Conservation (phyloP, 495 filamentous ascomycete species). For the Hyaloscypha hepaticicola region DNA sequence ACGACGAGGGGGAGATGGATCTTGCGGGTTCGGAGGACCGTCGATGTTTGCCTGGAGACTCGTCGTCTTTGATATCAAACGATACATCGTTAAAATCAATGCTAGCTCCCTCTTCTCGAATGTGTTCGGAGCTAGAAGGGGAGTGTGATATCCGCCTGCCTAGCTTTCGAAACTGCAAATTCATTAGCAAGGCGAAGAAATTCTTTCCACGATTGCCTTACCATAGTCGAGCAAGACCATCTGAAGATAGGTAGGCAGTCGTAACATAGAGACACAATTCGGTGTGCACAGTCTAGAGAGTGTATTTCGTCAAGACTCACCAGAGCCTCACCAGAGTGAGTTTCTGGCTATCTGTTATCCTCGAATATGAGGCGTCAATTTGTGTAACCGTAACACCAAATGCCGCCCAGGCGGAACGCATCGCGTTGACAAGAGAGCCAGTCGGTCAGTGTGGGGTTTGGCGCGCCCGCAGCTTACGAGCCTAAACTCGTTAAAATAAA, state of each 20-base stretch:
- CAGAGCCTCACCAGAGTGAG: not conserved
- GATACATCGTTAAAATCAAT: not conserved
- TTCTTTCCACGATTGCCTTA: not conserved
- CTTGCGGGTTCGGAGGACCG: slow-evolving; percentile 1
- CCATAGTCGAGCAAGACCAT: not conserved
- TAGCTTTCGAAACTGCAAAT: slow-evolving; percentile 1
- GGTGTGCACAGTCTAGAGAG: not conserved
- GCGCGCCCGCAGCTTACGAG: no score
- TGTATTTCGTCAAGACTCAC: not conserved
- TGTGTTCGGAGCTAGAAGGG: not conserved
- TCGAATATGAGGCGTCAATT: no score
- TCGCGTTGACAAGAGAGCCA: no score
- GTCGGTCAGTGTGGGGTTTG: no score
- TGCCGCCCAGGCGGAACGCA: no score
- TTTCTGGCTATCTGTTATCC: no score
- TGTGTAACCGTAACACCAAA: no score
- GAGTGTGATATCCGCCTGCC: slow-evolving; percentile 2
- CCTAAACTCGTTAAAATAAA: no score
- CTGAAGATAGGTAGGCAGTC: slow-evolving; percentile 2
- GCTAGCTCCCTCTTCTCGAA: not conserved
- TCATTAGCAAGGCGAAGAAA: slow-evolving; percentile 1
- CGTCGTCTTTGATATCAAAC: not conserved
- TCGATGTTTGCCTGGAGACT: not conserved
- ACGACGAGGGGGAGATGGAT: not conserved
- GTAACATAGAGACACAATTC: not conserved